phyloP scores from a whole-genome alignment of 2,329 filamentous ascomycete genomes.

The Ceratocystis harringtonii region DNA sequence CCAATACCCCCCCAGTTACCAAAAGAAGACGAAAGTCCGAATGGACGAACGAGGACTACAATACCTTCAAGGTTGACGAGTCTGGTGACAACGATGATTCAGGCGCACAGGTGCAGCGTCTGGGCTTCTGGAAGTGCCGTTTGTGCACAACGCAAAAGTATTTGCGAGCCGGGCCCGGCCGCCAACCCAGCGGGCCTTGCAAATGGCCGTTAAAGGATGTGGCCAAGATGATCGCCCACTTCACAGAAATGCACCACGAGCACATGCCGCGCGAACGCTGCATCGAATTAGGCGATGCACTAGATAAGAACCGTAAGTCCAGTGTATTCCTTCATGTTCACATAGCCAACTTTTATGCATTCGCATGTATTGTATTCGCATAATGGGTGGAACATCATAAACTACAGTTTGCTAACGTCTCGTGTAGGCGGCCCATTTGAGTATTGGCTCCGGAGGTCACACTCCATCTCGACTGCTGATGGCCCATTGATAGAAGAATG shows the following conservation, averaged over 20 bases:
- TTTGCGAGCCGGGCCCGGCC: slow-evolving; percentile 27
- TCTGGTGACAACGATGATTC: slow-evolving; percentile 14
- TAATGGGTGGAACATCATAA: background rate
- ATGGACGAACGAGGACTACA: slow-evolving; percentile 8
- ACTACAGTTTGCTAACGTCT: slow-evolving; percentile 1
- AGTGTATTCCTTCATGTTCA: background rate
- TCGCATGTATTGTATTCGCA: background rate
- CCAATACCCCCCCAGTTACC: slow-evolving; percentile 8
- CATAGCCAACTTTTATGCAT: background rate
- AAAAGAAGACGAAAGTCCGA: slow-evolving; percentile 14
- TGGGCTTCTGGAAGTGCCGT: slow-evolving; percentile 34
- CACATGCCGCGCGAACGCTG: slow-evolving; percentile 30
- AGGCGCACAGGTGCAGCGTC: slow-evolving; percentile 25
- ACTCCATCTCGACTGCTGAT: slow-evolving; percentile 26
- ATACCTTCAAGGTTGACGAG: slow-evolving; percentile 16
- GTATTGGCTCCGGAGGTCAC: slow-evolving; percentile 33
- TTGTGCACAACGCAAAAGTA: slow-evolving; percentile 32
- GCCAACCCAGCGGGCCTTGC: slow-evolving; percentile 30
- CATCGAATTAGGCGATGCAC: slow-evolving; percentile 29
- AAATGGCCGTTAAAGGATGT: slow-evolving; percentile 35
- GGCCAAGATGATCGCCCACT: slow-evolving; percentile 34
- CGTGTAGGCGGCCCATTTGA: slow-evolving; percentile 30
- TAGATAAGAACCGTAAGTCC: slow-evolving; percentile 29
- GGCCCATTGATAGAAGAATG: slow-evolving; percentile 25
- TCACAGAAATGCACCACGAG: slow-evolving; percentile 32